Percentiles rank a stretch among this genome's conserved stretches.
Conservation (phyloP, 2,329 filamentous ascomycete species). For the Cladophialophora immunda region DNA sequence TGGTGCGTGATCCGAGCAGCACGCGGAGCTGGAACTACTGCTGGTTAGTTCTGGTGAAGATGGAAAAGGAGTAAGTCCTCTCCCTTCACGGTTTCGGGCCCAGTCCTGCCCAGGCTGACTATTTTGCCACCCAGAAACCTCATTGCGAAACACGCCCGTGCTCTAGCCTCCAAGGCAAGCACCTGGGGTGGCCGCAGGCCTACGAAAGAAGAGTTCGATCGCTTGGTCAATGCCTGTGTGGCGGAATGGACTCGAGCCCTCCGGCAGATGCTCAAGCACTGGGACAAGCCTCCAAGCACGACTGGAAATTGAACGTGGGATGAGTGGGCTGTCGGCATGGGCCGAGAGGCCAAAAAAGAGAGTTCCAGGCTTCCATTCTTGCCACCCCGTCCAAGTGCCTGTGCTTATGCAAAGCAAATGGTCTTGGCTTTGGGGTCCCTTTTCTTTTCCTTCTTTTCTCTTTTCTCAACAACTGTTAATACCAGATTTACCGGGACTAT, state of each 20-base stretch:
- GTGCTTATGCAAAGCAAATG: constrained; percentile 8
- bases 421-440: not conserved
- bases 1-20: constrained; percentile 70
- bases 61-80: constrained; percentile 67
- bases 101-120: constrained; percentile 1
- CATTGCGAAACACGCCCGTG: constrained; percentile 67
- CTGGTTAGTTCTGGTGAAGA: constrained; percentile 74
- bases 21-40: constrained; percentile 79
- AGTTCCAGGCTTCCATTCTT: constrained; percentile 8
- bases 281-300: constrained; percentile 66
- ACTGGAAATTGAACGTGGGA: constrained; percentile 40
- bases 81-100: constrained; percentile 1
- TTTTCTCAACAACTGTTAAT: not conserved
- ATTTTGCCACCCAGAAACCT: constrained; percentile 59
- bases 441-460: not conserved
- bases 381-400: constrained; percentile 1
- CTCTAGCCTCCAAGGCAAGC: constrained; percentile 68
- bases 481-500: not conserved
- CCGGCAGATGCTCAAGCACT: constrained; percentile 73
- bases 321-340: constrained; percentile 5
- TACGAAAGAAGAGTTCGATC: constrained; percentile 62
- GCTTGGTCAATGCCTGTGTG: constrained; percentile 70
- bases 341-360: constrained; percentile 25
- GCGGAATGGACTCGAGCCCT: constrained; percentile 73
- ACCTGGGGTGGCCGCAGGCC: constrained; percentile 75